These are phyloP conservation scores for Setomelanomma holmii DNA, from an alignment of 2,329 filamentous ascomycete species.

Conservation along the genomic window DNA sequence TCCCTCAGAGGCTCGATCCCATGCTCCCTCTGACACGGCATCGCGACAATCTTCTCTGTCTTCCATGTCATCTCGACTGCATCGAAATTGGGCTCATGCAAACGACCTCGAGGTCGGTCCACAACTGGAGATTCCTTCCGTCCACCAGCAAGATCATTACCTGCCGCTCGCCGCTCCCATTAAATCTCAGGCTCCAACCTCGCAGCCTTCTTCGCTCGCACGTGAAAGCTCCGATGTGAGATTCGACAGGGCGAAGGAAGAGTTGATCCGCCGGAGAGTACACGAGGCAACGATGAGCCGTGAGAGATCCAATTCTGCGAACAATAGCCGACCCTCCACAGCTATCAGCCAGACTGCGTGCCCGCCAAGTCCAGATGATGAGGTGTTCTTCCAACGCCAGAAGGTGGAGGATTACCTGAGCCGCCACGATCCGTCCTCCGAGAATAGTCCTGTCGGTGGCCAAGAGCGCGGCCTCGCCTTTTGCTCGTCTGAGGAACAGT, in stretches of 20 bases:
- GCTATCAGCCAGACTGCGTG: constrained; percentile 46
- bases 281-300: constrained; percentile 38
- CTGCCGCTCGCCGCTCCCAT: constrained; percentile 2
- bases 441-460: constrained; percentile 50
- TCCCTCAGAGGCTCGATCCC: constrained; percentile 46
- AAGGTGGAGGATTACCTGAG: constrained; percentile 41
- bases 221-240: constrained; percentile 38
- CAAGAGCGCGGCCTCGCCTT: constrained; percentile 45
- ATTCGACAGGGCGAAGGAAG: constrained; percentile 49
- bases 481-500: constrained; percentile 57
- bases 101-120: constrained; percentile 35
- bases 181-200: constrained; percentile 12
- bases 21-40: constrained; percentile 28
- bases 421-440: constrained; percentile 43
- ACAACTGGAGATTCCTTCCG: constrained; percentile 22
- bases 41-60: constrained; percentile 51
- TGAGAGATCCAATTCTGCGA: constrained; percentile 30
- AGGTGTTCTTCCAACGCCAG: constrained; percentile 33
- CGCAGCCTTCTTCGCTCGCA: constrained; percentile 17
- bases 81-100: constrained; percentile 28
- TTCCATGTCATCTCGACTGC: constrained; percentile 45
- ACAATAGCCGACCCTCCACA: constrained; percentile 34
- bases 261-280: constrained; percentile 46
- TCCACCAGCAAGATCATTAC: constrained; percentile 7
- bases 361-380: constrained; percentile 58